phyloP scores from a whole-genome alignment of 2,329 filamentous ascomycete genomes.

The Fusarium domesticum region DNA sequence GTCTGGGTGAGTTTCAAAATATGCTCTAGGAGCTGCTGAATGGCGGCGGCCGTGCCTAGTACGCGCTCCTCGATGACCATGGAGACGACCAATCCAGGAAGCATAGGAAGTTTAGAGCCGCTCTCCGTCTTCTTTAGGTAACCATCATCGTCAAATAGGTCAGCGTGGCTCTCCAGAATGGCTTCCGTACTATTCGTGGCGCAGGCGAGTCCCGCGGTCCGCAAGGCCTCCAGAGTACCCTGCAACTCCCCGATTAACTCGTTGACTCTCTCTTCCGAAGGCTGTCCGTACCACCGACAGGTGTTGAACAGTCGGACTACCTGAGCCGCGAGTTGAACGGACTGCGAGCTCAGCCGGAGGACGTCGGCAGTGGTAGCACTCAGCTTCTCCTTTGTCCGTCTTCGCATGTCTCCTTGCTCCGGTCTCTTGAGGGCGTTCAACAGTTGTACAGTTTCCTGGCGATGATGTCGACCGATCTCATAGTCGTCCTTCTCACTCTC shows the following conservation, averaged over 20 bases:
- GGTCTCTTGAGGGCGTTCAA: constrained; percentile 38
- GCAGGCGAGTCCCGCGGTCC: constrained; percentile 25
- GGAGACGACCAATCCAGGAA: constrained; percentile 42
- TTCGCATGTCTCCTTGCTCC: constrained; percentile 33
- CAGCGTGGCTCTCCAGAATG: constrained; percentile 38
- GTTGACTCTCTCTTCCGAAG: constrained; percentile 22
- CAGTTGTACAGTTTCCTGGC: constrained; percentile 34
- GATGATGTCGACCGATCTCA: constrained; percentile 25
- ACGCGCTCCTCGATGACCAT: constrained; percentile 49
- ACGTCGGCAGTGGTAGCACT: constrained; percentile 29
- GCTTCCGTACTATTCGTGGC: constrained; percentile 37
- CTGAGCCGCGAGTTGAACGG: constrained; percentile 23
- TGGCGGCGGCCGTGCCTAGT: constrained; percentile 19
- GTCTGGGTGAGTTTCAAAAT: constrained; percentile 36
- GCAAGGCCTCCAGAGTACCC: constrained; percentile 28
- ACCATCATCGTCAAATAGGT: constrained; percentile 43
- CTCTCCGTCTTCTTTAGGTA: constrained; percentile 29
- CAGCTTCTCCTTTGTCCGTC: constrained; percentile 34
- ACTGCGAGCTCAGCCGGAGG: constrained; percentile 21
- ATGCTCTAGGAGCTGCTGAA: constrained; percentile 37
- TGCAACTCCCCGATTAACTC: constrained; percentile 16
- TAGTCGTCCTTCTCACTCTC: constrained; percentile 9
- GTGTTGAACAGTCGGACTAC: constrained; percentile 30
- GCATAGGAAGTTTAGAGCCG: constrained; percentile 21
- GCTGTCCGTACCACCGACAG: constrained; percentile 30